Conservation (phyloP, 2,329 filamentous ascomycete genomes). For the Colletotrichum falcatum region DNA sequence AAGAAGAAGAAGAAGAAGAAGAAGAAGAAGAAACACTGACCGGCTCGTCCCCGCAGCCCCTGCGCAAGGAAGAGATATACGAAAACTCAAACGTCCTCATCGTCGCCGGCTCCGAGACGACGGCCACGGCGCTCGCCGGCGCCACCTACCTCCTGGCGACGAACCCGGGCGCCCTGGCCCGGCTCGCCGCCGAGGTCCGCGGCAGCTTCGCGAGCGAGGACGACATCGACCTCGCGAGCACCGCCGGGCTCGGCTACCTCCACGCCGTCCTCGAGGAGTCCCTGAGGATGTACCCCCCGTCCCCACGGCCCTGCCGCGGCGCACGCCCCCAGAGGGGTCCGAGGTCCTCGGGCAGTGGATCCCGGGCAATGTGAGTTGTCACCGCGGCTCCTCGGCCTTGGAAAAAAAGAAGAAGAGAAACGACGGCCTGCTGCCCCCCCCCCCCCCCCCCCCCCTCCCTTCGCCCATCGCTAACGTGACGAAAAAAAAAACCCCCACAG, state of each 20-base stretch:
- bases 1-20: too few relatives aligned
- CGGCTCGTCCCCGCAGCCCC: background rate
- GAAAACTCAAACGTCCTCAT: conserved; percentile 45
- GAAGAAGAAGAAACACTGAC: too few relatives aligned
- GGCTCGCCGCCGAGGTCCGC: conserved; percentile 54
- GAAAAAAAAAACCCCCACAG: conserved; percentile 46
- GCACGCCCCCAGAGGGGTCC: conserved; percentile 49
- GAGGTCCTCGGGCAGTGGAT: conserved; percentile 49
- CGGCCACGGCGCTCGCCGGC: conserved; percentile 48
- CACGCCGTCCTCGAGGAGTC: conserved; percentile 57
- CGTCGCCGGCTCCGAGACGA: conserved; percentile 53
- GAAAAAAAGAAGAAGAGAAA: too few relatives aligned
- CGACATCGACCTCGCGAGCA: conserved; percentile 51
- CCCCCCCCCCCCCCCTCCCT: too few relatives aligned
- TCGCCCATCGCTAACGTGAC: background rate
- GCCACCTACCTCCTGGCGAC: conserved; percentile 47
- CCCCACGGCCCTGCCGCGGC: conserved; percentile 45
- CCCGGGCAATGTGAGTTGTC: conserved; percentile 48
- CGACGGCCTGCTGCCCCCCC: background rate
- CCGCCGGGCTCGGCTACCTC: conserved; percentile 52
- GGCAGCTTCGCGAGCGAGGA: conserved; percentile 48
- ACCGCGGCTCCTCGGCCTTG: too few relatives aligned
- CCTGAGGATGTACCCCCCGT: conserved; percentile 56
- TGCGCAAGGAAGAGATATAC: conserved; percentile 40
- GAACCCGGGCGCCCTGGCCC: conserved; percentile 48